A percentile compares a stretch with the other conserved stretches of the same genome.
These are phyloP conservation scores for Meredithiella fracta DNA, from an alignment of 2,329 filamentous ascomycete species.

Conservation along the genomic window DNA sequence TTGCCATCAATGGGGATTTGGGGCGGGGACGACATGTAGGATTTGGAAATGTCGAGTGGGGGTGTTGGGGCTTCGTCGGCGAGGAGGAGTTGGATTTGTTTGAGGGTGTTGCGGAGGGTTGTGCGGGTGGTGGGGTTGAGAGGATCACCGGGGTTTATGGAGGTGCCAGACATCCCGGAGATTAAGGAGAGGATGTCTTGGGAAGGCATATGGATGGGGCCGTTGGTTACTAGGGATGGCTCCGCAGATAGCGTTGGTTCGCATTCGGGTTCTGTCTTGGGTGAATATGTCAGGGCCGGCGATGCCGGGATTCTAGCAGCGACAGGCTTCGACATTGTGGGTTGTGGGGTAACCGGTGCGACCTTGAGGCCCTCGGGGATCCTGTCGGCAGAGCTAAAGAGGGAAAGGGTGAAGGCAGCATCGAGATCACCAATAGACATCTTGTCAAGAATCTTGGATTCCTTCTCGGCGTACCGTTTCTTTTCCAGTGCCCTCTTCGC, in stretches of 20 bases:
- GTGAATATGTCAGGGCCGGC: constrained; percentile 8
- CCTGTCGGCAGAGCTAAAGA: neutral
- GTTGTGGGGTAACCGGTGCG: constrained; percentile 1
- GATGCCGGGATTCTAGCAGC: constrained; percentile 7
- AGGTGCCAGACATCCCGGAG: constrained; percentile 29
- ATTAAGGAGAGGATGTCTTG: constrained; percentile 30
- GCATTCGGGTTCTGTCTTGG: constrained; percentile 11
- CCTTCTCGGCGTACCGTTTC: neutral
- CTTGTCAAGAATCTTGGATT: neutral
- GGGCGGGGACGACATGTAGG: constrained; percentile 4
- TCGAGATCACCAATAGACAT: constrained; percentile 3
- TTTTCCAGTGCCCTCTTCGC: constrained; percentile 1
- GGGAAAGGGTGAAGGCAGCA: constrained; percentile 7
- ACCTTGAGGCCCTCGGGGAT: neutral
- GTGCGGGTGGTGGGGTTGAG: constrained; percentile 28
- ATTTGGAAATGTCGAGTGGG: constrained; percentile 6
- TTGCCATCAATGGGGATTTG: neutral
- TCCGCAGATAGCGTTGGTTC: neutral
- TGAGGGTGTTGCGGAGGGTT: constrained; percentile 25
- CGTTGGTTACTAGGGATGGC: neutral
- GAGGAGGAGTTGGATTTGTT: constrained; percentile 9
- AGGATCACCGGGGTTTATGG: constrained; percentile 23
- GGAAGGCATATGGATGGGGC: neutral
- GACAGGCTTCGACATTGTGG: neutral
- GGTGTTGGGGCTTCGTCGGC: constrained; percentile 11